Evolutionary conservation across 1,284 basidiomycete species (phyloP), one percentile per base, ranked within the genome.

Genomic region (Ceratobasidium theobromae): DNA sequence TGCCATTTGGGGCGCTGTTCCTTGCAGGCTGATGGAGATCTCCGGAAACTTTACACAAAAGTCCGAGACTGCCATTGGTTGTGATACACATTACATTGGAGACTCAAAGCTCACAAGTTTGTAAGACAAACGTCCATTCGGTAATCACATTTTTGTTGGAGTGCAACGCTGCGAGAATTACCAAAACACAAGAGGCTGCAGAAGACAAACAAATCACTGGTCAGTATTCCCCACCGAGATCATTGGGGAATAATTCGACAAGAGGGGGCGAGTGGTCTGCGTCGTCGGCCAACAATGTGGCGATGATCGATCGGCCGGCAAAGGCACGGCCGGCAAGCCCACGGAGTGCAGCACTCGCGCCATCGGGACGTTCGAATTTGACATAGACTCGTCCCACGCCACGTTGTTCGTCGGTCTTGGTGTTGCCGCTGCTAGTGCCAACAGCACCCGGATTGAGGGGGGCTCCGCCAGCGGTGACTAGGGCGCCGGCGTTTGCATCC

Each of bases 381-480:
- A 98, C 93, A 76, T 95, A 98, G 16, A 98, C 95, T 54, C 94
- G 83, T 16, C 95, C 95, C 23, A 98, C 95, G 53, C 95, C 95
- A 2, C 89, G 83, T 43, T 93, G 91, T 75, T 96, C 93, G 75
- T 94, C 91, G 45, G 81, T 80, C 64, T 86, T 82, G 33, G 68
- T 67, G 8, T 32, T 14, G 14, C 16, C 25, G 4, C 18, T 30
- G 5, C 27, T 35, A 5, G 32, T 21, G 9, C 66, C 68, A 18
- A 67, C 75, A 69, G 66, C 70, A 72, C 72, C 55, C 2, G 41
- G 12, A 14, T 11, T 23, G 27, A 58, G 55, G 4, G 32, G 41
- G 3, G 41, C 28, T 9, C 55, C 55, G 11, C 55, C 55, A 32
- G 55, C 23, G 1, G 55, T 58, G 28, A 58, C 55, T 11, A 58